A percentile compares a stretch with the other conserved stretches of the same genome.
Conservation (phyloP, 225 moss, liverwort and hornwort species). For the Anthoceros angustus region DNA sequence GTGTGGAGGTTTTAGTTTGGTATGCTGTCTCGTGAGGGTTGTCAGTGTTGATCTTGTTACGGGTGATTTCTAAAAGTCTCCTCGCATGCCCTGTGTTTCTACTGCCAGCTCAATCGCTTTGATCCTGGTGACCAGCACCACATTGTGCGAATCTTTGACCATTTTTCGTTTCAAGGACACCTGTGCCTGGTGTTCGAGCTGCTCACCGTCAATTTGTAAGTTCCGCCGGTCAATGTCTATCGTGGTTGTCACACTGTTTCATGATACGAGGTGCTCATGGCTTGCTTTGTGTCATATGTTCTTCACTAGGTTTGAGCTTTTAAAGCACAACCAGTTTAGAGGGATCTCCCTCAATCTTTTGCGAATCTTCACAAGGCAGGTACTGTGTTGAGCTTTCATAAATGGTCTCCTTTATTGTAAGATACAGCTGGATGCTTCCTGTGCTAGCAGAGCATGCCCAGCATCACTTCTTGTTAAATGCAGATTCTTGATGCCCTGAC, state of each 20-base stretch:
- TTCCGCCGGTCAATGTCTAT: background rate
- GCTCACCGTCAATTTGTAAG: constrained; percentile 70
- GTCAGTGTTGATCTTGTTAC: constrained; percentile 9
- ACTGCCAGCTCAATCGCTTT: constrained; percentile 52
- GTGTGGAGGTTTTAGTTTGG: background rate
- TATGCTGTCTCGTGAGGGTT: constrained; percentile 10
- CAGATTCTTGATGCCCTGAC: constrained; percentile 72
- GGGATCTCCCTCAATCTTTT: constrained; percentile 73
- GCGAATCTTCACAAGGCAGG: constrained; percentile 75
- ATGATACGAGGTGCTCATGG: background rate
- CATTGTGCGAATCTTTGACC: constrained; percentile 67
- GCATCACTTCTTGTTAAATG: background rate
- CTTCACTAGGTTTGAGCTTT: constrained; percentile 48
- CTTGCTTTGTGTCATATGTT: background rate
- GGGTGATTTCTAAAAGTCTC: background rate
- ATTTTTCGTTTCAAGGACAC: constrained; percentile 61
- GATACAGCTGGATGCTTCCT: background rate
- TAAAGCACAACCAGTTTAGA: constrained; percentile 59
- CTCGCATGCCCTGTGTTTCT: constrained; percentile 7
- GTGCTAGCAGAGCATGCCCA: too few relatives aligned
- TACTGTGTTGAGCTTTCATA: constrained; percentile 5
- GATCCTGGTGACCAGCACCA: constrained; percentile 46
- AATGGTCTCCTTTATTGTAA: background rate
- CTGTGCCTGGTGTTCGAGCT: constrained; percentile 87
- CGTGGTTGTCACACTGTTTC: background rate